Base-by-base conservation (phyloP, 164 flowering plant species). In the Tetrastigma voinierianum region DNA sequence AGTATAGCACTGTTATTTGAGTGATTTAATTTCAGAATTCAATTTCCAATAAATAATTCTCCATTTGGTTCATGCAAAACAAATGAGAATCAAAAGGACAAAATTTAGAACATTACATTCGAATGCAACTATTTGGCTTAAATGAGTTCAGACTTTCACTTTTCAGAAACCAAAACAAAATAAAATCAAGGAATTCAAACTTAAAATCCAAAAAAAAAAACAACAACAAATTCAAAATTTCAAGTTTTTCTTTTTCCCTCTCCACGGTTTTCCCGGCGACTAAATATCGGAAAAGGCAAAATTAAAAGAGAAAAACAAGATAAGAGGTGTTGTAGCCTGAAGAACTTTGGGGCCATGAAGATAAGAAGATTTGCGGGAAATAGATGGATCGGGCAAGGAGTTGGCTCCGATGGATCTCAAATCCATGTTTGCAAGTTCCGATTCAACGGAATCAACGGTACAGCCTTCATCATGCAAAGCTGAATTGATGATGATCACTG, bases 311-410 rank as follows among this genome's bases (percentile, higher is more conserved):
- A 60, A 57, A 58, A 61, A 53, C 55, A 51, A 16, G 47, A 59
- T 55, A n/a, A 51, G 20, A 40, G 32, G 24, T 40, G 24, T 40
- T 9, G 45, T 65, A 67, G 70, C 97, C 91, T 95, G 97, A 40
- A 95, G 89, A 61, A 95, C 79, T 78, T 69, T 85, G 59, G 97
- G 94, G 73, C 92, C 96, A 18, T 66, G 83, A 66, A 92, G 75
- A 68, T 79, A 72, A 45, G 90, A 74, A 11, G 79, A 62, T 48
- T 78, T 85, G 57, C 86, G 83, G 14, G 84, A 64, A 52, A 65
- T 44, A 56, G 82, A 61, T 53, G 79, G 62, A 52, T 90, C 90
- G 17, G 96, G 93, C 67, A 94, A 74, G 51, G 90, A 90, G 69
- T 76, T 89, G 45, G 74, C 95, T 12, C 96, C 96, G 65, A 91